Conservation (phyloP, 176 grass and related monocot species). For the Echinochloa phyllopogon region DNA sequence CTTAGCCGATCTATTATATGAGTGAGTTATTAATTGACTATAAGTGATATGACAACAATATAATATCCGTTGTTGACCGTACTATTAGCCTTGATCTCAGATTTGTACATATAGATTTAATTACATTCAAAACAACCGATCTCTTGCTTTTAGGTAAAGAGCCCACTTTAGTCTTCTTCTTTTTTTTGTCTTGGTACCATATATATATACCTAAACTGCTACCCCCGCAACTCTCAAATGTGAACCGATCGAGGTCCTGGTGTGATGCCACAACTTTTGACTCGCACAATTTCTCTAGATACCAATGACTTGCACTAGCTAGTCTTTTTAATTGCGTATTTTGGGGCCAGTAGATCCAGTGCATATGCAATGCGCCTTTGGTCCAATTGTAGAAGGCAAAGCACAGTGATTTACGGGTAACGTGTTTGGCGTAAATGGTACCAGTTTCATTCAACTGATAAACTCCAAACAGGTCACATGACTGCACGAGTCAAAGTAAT, state of each 20-base stretch:
- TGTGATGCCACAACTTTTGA: background rate
- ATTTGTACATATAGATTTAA: no score
- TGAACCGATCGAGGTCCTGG: background rate
- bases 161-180: background rate
- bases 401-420: background rate
- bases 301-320: background rate
- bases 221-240: background rate
- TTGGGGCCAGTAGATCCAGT: background rate
- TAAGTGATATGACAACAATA: no score
- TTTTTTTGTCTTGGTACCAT: background rate
- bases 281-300: background rate
- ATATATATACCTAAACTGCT: background rate
- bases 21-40: no score
- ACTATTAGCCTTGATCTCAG: no score
- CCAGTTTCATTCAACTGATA: background rate
- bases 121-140: background rate
- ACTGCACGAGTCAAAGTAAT: constrained; percentile 31
- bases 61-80: no score
- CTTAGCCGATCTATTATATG: no score
- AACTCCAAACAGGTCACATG: constrained; percentile 42
- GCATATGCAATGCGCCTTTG: background rate
- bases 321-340: background rate
- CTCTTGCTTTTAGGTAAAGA: background rate
- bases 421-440: constrained; percentile 15
- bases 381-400: background rate